Conservation (phyloP, 2,329 filamentous ascomycete species). For the Diaporthe velutina region DNA sequence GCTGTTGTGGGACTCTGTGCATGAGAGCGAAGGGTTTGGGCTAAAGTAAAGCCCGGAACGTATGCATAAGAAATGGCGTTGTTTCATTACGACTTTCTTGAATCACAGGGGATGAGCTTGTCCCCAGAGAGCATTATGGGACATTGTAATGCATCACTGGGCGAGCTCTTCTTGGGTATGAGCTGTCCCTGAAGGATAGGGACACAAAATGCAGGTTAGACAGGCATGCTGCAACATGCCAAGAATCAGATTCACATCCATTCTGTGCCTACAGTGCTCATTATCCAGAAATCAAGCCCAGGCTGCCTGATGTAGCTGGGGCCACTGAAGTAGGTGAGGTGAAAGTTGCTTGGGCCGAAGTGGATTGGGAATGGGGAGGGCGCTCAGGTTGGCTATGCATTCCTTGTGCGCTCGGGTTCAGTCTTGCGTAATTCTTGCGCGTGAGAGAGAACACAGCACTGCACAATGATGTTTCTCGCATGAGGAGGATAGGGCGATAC, state of each 20-base stretch:
- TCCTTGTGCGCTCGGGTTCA: neutral
- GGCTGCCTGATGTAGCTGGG: too few species aligned
- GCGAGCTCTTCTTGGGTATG: conserved; percentile 14
- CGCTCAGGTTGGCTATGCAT: neutral
- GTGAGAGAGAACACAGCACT: neutral
- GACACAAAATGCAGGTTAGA: conserved; percentile 26
- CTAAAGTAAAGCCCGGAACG: conserved; percentile 70
- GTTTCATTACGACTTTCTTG: neutral
- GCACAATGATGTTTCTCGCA: neutral
- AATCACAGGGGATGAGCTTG: neutral
- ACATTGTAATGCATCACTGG: conserved; percentile 12
- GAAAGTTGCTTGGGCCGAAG: too few species aligned
- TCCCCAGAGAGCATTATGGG: neutral
- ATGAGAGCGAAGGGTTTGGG: conserved; percentile 92
- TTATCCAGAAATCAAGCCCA: neutral
- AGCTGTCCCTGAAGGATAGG: neutral
- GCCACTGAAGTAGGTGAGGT: too few species aligned
- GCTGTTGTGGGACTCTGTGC: conserved; percentile 87
- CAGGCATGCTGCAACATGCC: conserved; percentile 13
- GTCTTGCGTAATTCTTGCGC: neutral
- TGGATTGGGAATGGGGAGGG: too few species aligned
- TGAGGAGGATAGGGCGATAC: too few species aligned
- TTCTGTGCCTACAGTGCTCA: neutral
- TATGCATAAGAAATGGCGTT: neutral
- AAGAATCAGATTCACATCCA: neutral